Evolutionary conservation across 1,284 basidiomycete species (phyloP), one percentile per base, ranked within the genome.

Genomic region (Apiotrichum veenhuisii): DNA sequence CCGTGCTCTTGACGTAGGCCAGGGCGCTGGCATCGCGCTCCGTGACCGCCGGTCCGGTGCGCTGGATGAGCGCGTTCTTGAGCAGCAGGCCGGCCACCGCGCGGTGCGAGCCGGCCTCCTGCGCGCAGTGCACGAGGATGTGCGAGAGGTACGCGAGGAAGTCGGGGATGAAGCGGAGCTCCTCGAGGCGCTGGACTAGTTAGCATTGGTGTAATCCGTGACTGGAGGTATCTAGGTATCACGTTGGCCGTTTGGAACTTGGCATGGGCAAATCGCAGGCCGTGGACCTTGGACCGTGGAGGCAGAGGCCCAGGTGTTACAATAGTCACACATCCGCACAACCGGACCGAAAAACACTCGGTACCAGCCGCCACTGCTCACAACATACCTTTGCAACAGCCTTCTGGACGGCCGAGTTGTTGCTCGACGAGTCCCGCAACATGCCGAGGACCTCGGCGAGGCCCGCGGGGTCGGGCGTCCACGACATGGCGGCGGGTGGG

Each of bases 101-200:
- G 56, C 95, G 85, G 72, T 95, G 91, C 44, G 88, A 87, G 68
- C 91, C 88, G 66, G 93, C 88, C 77, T 98, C 92, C 23, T 49
- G 54, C 3, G 64, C 62, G 49, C 66, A 68, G 46, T 83, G 82
- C 50, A 89, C 87, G 62, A 96, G 84, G 78, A 98, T 92, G 76
- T 95, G 91, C 44, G 89, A 89, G 60, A 98, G 86, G 83, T 99
- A 98, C 64, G 89, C 93, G 63, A 95, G 88, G 77, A 98, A 98
- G 77, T 95, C 91, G 53, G 92, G 89, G 58, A 87, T 85, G 70
- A 85, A 85, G 74, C 89, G 89, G 77, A 94, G 93, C 66, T 82
- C 84, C 73, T 91, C 90, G 59, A 95, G 83, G 84, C 91, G 92
- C 91, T 94, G 71, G 1, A 2, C 5, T 18, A n/a, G 33, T 23